phyloP scores from a whole-genome alignment of 495 filamentous ascomycete species.

The Aspergillus panamensis region DNA sequence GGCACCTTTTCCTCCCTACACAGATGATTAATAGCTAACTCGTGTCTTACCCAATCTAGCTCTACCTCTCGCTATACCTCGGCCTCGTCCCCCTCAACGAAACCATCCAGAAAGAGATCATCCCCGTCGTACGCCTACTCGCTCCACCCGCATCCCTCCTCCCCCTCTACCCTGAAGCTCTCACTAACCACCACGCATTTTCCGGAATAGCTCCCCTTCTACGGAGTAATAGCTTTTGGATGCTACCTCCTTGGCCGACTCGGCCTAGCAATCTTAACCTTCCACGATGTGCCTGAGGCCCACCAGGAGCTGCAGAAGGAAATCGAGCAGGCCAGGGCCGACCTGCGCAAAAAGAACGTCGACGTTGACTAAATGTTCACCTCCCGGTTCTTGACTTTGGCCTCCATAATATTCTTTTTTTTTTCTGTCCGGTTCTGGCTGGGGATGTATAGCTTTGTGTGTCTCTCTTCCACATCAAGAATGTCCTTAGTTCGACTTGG shows the following conservation, averaged over 20 bases:
- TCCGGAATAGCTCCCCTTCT: constrained; percentile 76
- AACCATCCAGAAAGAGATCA: constrained; percentile 52
- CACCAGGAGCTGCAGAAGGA: constrained; percentile 81
- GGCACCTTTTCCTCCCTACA: constrained; percentile 21
- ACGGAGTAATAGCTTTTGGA: constrained; percentile 86
- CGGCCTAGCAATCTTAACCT: constrained; percentile 87
- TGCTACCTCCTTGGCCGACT: constrained; percentile 90
- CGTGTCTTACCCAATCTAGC: constrained; percentile 1
- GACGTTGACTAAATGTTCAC: constrained; percentile 43
- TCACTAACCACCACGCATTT: background rate
- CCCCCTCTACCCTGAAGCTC: background rate
- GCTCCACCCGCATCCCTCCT: background rate
- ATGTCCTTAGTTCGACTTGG: background rate
- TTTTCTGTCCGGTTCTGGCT: background rate
- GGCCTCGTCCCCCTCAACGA: constrained; percentile 79
- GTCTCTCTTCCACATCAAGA: background rate
- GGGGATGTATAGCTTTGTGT: background rate
- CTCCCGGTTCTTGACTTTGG: background rate
- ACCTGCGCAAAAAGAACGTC: constrained; percentile 47
- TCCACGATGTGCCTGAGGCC: constrained; percentile 92
- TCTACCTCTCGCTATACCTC: constrained; percentile 79
- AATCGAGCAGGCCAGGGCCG: constrained; percentile 49
- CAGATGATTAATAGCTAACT: background rate
- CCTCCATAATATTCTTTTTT: background rate
- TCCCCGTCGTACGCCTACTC: constrained; percentile 47